A percentile compares a stretch with the other conserved stretches of the same genome.
These are phyloP conservation scores for Saccharomycopsis vini DNA, from an alignment of 805 yeast species.

Conservation along the genomic window DNA sequence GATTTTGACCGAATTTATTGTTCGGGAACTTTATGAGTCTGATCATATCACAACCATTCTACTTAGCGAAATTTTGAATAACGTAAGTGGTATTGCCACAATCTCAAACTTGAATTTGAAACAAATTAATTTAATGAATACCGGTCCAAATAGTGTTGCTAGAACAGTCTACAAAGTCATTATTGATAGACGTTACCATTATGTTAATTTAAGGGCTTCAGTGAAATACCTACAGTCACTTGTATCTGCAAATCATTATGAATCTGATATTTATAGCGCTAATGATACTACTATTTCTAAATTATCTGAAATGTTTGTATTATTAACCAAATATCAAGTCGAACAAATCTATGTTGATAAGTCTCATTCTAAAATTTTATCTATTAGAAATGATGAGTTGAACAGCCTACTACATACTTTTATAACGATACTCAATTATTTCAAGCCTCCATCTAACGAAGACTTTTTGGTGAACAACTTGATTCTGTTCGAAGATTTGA, in stretches of 20 bases:
- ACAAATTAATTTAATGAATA: constrained; percentile 58
- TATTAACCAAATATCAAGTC: constrained; percentile 44
- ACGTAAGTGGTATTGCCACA: constrained; percentile 75
- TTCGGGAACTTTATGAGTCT: constrained; percentile 53
- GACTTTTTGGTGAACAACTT: constrained; percentile 29
- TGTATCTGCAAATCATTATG: not conserved
- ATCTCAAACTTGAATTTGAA: constrained; percentile 55
- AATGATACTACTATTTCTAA: constrained; percentile 3
- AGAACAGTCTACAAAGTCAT: constrained; percentile 48
- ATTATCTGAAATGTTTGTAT: constrained; percentile 47
- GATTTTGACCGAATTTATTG: constrained; percentile 51
- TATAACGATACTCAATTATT: constrained; percentile 48
- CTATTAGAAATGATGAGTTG: constrained; percentile 66
- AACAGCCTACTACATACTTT: constrained; percentile 58
- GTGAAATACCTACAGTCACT: constrained; percentile 35
- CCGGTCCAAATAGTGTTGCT: constrained; percentile 47
- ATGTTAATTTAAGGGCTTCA: constrained; percentile 32
- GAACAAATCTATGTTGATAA: constrained; percentile 29
- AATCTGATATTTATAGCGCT: not conserved
- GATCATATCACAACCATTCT: constrained; percentile 55
- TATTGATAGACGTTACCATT: constrained; percentile 23
- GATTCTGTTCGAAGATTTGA: constrained; percentile 34
- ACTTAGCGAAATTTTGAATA: constrained; percentile 53
- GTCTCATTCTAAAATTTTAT: constrained; percentile 57
- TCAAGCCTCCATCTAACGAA: constrained; percentile 24